phyloP scores from a whole-genome alignment of 495 filamentous ascomycete species.

The Neurospora sp. region DNA sequence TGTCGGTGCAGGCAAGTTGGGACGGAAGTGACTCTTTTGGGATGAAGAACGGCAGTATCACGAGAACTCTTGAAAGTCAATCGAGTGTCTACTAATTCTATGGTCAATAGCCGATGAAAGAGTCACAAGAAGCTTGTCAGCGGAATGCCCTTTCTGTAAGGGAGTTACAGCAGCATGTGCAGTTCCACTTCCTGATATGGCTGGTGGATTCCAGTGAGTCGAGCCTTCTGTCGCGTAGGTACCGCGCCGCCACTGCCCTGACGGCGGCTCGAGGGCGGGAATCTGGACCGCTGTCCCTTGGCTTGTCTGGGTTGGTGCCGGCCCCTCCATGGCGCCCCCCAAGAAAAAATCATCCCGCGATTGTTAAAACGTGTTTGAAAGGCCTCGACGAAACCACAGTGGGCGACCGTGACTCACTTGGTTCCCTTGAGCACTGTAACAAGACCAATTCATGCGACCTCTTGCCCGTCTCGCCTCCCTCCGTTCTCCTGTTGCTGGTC shows the following conservation, averaged over 20 bases:
- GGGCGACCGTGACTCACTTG: conserved; percentile 19
- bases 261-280: background rate
- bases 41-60: background rate
- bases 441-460: conserved; percentile 16
- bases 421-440: conserved; percentile 8
- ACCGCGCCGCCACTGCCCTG: background rate
- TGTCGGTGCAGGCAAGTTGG: background rate
- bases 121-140: background rate
- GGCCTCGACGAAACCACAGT: conserved; percentile 1
- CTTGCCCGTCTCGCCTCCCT: conserved; percentile 9
- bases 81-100: background rate
- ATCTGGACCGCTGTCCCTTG: background rate
- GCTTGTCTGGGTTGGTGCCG: background rate
- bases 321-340: background rate
- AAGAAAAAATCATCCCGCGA: background rate
- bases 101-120: background rate
- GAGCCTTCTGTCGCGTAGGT: background rate
- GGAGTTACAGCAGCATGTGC: background rate
- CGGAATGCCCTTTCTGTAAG: background rate
- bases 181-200: background rate
- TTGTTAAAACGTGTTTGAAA: background rate
- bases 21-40: background rate
- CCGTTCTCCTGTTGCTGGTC: conserved; percentile 18
- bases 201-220: background rate
- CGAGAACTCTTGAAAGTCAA: background rate